phyloP scores from a whole-genome alignment of 208 protist genomes.

The Trichomonas tenax region DNA sequence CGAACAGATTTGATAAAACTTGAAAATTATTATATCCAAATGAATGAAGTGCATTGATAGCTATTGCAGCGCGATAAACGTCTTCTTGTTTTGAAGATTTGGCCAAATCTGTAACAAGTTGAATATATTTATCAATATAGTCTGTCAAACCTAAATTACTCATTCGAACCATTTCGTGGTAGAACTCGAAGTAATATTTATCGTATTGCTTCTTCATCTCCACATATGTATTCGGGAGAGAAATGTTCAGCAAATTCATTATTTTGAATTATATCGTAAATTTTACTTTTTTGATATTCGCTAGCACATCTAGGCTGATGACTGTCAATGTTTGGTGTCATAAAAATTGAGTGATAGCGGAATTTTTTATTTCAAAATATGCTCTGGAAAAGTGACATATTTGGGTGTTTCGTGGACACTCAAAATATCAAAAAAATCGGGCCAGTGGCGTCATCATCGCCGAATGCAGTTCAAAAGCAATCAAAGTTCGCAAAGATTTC shows the following conservation, averaged over 20 bases:
- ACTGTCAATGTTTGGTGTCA: too few species aligned
- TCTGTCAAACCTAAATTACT: not conserved
- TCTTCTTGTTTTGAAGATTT: not conserved
- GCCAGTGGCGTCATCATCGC: too few species aligned
- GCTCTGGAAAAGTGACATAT: not conserved
- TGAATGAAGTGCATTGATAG: not conserved
- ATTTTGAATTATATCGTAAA: not conserved
- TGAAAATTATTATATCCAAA: not conserved
- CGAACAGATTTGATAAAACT: not conserved
- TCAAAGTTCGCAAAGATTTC: too few species aligned
- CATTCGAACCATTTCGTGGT: not conserved
- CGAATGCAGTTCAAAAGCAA: too few species aligned
- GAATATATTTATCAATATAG: not conserved
- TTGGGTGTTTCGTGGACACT: too few species aligned
- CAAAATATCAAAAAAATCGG: too few species aligned
- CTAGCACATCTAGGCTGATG: too few species aligned
- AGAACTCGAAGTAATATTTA: not conserved
- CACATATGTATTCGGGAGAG: not conserved
- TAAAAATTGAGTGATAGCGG: not conserved
- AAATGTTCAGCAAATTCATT: not conserved
- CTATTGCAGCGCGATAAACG: not conserved
- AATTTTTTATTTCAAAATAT: not conserved
- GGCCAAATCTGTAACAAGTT: not conserved
- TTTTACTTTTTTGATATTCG: not conserved
- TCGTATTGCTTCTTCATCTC: not conserved